Evolutionary conservation across 805 yeast species (phyloP), one percentile per base, ranked within the genome.

Genomic region (Candida andamanensis): DNA sequence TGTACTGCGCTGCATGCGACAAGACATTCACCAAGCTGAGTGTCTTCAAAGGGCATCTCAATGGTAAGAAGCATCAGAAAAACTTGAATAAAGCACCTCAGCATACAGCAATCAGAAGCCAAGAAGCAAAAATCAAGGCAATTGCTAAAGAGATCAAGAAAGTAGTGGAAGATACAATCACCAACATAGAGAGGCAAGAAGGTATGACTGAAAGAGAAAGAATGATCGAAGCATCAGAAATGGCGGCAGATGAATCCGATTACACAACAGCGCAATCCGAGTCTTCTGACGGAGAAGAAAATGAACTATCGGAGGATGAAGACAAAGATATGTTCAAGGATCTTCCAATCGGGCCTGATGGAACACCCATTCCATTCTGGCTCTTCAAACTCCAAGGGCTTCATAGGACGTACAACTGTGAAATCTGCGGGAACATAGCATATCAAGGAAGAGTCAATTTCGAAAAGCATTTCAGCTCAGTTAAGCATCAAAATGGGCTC

Each of bases 281-380:
- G 13, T 39, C 49, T 1, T 44, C 49, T 4, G 52, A 50, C 26
- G 45, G 44, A 6, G 46, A 49, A 14, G 53, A 53, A 2, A 29
- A 37, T 9, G 37, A 30, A n/a, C 12, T 21, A 2, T 36, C 38
- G 11, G 54, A 45, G 2, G 55, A 46, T 1, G 31, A 39, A 15
- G 41, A 48, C 14, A 56, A 50, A 10, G 65, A 58, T 1, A 69
- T 69, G 38, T 76, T 79, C 13, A 60, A 74, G 35, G 74, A 80
- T 35, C 54, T 85, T 34, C 95, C 95, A 0, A 32, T 85, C 0
- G 97, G 95, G 0, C 72, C 84, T 13, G 97, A 89, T 56, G 97
- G 97, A 0, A 72, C 70, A 24, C 97, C 97, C 1, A 85, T 92
- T 17, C 98, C 98, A 2, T 76, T 69, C 33, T 92, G 98, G 98